phyloP scores from a whole-genome alignment of 768 basidiomycete genomes.

The Pleurotus eryngii region DNA sequence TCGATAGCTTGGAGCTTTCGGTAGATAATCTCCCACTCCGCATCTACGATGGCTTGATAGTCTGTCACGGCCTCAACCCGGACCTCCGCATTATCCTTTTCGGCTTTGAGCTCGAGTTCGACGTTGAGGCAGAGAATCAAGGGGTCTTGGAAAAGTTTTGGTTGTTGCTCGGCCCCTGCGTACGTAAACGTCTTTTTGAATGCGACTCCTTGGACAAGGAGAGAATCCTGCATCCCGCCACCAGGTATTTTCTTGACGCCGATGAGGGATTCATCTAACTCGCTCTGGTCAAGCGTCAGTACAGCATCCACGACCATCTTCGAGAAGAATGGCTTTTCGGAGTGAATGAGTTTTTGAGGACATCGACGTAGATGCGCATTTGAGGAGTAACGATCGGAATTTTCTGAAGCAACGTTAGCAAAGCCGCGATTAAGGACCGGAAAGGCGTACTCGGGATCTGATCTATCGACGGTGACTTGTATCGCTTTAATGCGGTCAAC shows the following conservation, averaged over 20 bases:
- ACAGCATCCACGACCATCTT: conserved; percentile 99
- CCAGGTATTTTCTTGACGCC: conserved; percentile 98
- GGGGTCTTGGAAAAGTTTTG: conserved; percentile 86
- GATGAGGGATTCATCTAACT: conserved; percentile 93
- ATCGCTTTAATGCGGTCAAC: conserved; percentile 84
- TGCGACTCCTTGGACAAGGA: conserved; percentile 84
- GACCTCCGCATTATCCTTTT: conserved; percentile 99
- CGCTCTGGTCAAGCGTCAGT: conserved; percentile 84
- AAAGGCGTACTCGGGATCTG: conserved; percentile 75
- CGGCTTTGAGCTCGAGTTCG: conserved; percentile 97
- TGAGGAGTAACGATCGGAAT: conserved; percentile 91
- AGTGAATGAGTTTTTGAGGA: conserved; percentile 99
- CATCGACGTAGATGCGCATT: conserved; percentile 99
- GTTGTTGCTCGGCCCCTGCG: conserved; percentile 98
- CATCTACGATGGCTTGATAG: conserved; percentile 98
- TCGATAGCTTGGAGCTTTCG: conserved; percentile 94
- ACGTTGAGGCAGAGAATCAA: conserved; percentile 94
- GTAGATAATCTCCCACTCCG: conserved; percentile 99
- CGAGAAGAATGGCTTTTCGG: conserved; percentile 98
- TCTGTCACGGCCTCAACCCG: conserved; percentile 95
- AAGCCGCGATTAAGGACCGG: conserved; percentile 1
- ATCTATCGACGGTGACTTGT: conserved; percentile 87
- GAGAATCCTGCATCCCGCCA: conserved; percentile 95
- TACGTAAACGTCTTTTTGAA: conserved; percentile 99
- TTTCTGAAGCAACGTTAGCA: conserved; percentile 45